These are phyloP conservation scores for Hanseniaspora osmophila DNA, from an alignment of 805 yeast genomes.

Conservation along the genomic window DNA sequence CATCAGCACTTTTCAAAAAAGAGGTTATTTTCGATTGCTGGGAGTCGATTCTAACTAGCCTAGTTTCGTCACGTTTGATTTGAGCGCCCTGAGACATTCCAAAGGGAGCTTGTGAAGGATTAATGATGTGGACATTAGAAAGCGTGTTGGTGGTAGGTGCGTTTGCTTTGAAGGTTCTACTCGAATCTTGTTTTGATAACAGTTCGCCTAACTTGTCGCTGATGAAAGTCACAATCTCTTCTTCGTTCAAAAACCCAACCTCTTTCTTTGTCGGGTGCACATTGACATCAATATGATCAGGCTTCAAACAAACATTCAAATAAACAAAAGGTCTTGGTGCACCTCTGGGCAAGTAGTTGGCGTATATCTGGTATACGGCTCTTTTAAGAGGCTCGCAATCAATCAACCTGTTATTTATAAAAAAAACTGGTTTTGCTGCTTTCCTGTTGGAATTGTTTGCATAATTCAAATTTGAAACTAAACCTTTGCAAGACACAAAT, in stretches of 20 bases:
- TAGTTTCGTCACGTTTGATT: conserved; percentile 20
- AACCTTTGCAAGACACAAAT: conserved; percentile 39
- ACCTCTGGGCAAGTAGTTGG: conserved; percentile 64
- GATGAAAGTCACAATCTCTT: conserved; percentile 61
- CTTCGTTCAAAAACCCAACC: conserved; percentile 74
- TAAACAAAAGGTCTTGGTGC: conserved; percentile 57
- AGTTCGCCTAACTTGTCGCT: conserved; percentile 33
- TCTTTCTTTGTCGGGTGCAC: conserved; percentile 93
- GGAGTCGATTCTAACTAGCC: conserved; percentile 22
- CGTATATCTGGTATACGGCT: conserved; percentile 49
- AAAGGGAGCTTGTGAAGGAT: not conserved
- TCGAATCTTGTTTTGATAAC: conserved; percentile 45
- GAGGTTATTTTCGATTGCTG: conserved; percentile 5
- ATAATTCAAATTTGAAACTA: conserved; percentile 58
- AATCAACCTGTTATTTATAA: conserved; percentile 76
- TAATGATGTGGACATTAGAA: not conserved
- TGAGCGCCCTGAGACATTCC: conserved; percentile 2
- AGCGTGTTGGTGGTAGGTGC: conserved; percentile 36
- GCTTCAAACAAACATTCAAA: conserved; percentile 49
- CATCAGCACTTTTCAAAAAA: not conserved
- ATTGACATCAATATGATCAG: conserved; percentile 75
- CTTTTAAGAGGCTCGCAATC: conserved; percentile 66
- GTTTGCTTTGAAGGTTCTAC: conserved; percentile 48
- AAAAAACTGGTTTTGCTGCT: conserved; percentile 53
- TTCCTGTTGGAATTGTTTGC: conserved; percentile 30